A percentile compares a stretch with the other conserved stretches of the same genome.
phyloP scores from a whole-genome alignment of 768 basidiomycete species.

The Leccinum disarticulatum region DNA sequence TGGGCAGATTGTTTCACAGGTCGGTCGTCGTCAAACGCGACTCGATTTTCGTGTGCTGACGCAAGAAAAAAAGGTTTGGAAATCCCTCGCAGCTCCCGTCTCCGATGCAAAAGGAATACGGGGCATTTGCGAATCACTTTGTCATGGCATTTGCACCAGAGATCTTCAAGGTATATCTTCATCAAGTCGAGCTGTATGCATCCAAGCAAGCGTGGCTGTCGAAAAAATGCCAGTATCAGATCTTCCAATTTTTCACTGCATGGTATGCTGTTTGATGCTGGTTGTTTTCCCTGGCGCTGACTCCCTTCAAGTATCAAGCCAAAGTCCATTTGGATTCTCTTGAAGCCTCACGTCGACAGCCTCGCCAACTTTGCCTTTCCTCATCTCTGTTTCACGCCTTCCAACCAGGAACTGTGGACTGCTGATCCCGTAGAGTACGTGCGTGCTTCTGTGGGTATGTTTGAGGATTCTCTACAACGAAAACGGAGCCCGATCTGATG shows the following conservation, averaged over 20 bases:
- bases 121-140: slow-evolving; percentile 74
- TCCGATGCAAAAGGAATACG: slow-evolving; percentile 67
- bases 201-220: slow-evolving; percentile 75
- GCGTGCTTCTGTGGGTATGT: slow-evolving; percentile 68
- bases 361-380: slow-evolving; percentile 83
- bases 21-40: slow-evolving; percentile 21
- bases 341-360: slow-evolving; percentile 81
- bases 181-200: slow-evolving; percentile 64
- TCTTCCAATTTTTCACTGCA: slow-evolving; percentile 84
- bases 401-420: slow-evolving; percentile 70
- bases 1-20: slow-evolving; percentile 80
- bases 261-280: slow-evolving; percentile 52
- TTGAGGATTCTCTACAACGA: not conserved
- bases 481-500: not conserved
- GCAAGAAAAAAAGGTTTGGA: slow-evolving; percentile 56
- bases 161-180: slow-evolving; percentile 78
- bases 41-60: slow-evolving; percentile 6
- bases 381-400: slow-evolving; percentile 74
- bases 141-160: slow-evolving; percentile 79
- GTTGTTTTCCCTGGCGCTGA: slow-evolving; percentile 13
- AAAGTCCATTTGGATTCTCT: slow-evolving; percentile 83
- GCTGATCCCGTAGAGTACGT: slow-evolving; percentile 84
- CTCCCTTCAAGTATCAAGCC: slow-evolving; percentile 73
- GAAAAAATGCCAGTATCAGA: slow-evolving; percentile 80
- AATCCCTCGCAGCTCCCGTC: slow-evolving; percentile 85